A percentile compares a stretch with the other conserved stretches of the same genome.
These are phyloP conservation scores for Moringa oleifera DNA, from an alignment of 345 rosid genomes.

Conservation along the genomic window DNA sequence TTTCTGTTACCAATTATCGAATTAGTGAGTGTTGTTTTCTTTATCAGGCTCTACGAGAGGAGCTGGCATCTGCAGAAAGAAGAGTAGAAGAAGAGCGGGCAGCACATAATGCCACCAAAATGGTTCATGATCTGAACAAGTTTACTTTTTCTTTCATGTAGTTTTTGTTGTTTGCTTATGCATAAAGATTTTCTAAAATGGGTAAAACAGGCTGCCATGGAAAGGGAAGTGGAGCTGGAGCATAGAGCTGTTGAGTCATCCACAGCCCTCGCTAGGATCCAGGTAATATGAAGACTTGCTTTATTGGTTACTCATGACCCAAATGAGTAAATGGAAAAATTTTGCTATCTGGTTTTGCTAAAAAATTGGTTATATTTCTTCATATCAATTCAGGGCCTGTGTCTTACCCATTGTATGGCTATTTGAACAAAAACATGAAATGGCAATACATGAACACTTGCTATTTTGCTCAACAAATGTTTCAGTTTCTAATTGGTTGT, in stretches of 20 bases:
- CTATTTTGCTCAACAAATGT: not conserved
- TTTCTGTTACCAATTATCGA: conserved; percentile 11
- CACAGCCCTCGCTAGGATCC: conserved; percentile 88
- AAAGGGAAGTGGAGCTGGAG: conserved; percentile 91
- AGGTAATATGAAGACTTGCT: conserved; percentile 50
- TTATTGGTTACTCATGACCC: conserved; percentile 8
- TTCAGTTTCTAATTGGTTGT: not conserved
- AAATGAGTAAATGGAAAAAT: not conserved
- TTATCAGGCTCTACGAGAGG: conserved; percentile 87
- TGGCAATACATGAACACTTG: no score
- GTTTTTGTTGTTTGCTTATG: conserved; percentile 2
- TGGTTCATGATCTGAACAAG: conserved; percentile 40
- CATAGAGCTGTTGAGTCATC: conserved; percentile 92
- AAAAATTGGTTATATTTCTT: not conserved
- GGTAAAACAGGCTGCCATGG: conserved; percentile 80
- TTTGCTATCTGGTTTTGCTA: conserved; percentile 10
- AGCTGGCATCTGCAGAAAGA: conserved; percentile 84
- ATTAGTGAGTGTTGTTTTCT: conserved; percentile 19
- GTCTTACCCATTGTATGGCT: not conserved
- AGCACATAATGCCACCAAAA: conserved; percentile 90
- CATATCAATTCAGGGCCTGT: not conserved
- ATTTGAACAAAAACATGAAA: no score
- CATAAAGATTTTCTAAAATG: conserved; percentile 14
- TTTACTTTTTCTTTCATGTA: conserved; percentile 4
- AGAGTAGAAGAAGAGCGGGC: conserved; percentile 94